Evolutionary conservation across 495 filamentous ascomycete species (phyloP).

Genomic region (Penicillium coffeae): DNA sequence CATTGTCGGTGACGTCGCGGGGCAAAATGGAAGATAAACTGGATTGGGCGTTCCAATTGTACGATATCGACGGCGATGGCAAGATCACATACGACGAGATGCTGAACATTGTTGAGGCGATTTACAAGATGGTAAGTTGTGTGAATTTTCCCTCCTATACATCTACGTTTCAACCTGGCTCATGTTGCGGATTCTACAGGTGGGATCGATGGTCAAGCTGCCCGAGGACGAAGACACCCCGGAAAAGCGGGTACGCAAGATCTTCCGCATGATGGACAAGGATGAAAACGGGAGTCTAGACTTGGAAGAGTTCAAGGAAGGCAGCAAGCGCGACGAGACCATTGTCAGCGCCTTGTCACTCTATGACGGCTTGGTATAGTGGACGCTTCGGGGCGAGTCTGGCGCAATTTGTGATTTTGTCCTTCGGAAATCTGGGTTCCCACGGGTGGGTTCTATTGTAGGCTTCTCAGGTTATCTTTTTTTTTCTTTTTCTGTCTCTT

Average conservation of each 20-base stretch:
- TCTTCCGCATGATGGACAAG: slow-evolving; percentile 99
- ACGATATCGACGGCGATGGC: slow-evolving; percentile 97
- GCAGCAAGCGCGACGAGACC: slow-evolving; percentile 97
- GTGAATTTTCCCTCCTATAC: too few relatives aligned
- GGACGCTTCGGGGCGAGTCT: slow-evolving; percentile 1
- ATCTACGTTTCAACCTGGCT: background rate
- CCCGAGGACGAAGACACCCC: slow-evolving; percentile 98
- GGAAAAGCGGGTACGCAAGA: slow-evolving; percentile 96
- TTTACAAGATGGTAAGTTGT: slow-evolving; percentile 96
- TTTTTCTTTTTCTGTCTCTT: background rate
- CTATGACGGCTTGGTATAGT: slow-evolving; percentile 89
- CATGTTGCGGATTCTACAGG: slow-evolving; percentile 48
- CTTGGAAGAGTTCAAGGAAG: slow-evolving; percentile 98
- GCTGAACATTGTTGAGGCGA: slow-evolving; percentile 96
- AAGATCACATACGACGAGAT: slow-evolving; percentile 99
- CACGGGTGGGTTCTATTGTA: background rate
- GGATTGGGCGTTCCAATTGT: slow-evolving; percentile 99
- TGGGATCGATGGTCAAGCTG: slow-evolving; percentile 98
- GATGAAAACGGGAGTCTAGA: slow-evolving; percentile 93
- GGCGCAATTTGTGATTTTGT: background rate
- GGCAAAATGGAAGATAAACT: slow-evolving; percentile 99
- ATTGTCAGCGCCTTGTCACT: slow-evolving; percentile 95
- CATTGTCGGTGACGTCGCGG: slow-evolving; percentile 90
- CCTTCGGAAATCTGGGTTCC: slow-evolving; percentile 5
- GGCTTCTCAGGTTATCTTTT: background rate